Conservation (phyloP, 345 rosid species). For the Euphorbia lathyris region DNA sequence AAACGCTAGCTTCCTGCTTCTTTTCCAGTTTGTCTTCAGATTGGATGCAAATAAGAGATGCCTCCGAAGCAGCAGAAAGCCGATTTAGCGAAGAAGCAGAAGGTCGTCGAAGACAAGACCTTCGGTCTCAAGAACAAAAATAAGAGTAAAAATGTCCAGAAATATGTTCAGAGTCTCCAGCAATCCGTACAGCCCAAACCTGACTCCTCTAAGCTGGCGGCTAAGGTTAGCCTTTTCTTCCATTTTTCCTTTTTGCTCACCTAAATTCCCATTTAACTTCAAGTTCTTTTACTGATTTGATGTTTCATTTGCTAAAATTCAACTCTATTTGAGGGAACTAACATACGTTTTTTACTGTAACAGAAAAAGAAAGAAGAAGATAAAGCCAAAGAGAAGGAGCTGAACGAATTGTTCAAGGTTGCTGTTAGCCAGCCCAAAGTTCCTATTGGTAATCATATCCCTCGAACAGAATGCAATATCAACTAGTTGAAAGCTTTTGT, state of each 20-base stretch:
- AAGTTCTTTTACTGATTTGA: background rate
- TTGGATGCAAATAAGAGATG: conserved; percentile 58
- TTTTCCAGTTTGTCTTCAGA: background rate
- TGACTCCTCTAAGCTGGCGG: conserved; percentile 60
- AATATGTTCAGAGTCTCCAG: conserved; percentile 81
- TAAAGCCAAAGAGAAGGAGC: conserved; percentile 88
- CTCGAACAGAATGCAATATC: background rate
- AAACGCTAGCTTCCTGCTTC: background rate
- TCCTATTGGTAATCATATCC: conserved; percentile 49
- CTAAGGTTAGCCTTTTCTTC: conserved; percentile 47
- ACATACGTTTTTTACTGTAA: conserved; percentile 2
- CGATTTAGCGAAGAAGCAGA: conserved; percentile 91
- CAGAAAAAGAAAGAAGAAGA: conserved; percentile 99
- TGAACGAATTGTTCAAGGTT: conserved; percentile 85
- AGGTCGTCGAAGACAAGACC: conserved; percentile 88
- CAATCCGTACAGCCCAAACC: conserved; percentile 77
- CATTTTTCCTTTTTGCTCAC: background rate
- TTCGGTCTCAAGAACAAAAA: conserved; percentile 93
- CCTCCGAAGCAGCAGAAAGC: conserved; percentile 87
- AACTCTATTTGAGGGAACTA: background rate
- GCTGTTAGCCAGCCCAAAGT: conserved; percentile 97
- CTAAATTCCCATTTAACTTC: background rate
- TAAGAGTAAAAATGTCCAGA: conserved; percentile 93
- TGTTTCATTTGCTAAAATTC: background rate
- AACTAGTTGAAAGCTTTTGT: background rate